Conservation (phyloP, 208 protist species). For the Acanthamoeba sp. region DNA sequence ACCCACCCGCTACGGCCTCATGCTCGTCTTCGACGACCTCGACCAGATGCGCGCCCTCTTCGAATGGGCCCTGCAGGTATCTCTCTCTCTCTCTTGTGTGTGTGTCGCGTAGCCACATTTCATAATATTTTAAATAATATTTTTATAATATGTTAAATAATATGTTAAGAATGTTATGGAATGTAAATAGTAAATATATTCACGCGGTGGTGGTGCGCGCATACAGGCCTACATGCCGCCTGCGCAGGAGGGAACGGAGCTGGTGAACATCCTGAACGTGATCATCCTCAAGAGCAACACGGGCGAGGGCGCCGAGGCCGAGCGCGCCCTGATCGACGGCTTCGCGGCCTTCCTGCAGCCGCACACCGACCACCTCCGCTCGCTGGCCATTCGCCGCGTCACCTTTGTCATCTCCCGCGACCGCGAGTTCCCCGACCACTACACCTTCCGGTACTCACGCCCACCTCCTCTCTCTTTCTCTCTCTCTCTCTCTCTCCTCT, state of each 20-base stretch:
- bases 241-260: not conserved
- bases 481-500: no score
- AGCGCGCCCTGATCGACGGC: not conserved
- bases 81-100: no score
- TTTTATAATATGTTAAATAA: no score
- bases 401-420: constrained; percentile 9
- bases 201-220: no score
- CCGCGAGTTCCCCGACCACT: constrained; percentile 49
- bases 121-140: no score
- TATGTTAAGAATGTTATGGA: no score
- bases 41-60: constrained; percentile 21
- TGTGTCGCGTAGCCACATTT: no score
- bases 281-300: not conserved
- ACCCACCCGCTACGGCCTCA: constrained; percentile 41
- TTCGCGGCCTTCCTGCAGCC: constrained; percentile 38
- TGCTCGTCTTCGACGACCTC: constrained; percentile 57
- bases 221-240: constrained; percentile 31
- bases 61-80: constrained; percentile 27
- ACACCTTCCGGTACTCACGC: constrained; percentile 17
- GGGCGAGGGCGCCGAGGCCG: not conserved
- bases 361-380: not conserved
- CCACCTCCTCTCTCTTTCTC: no score
- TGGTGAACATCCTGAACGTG: constrained; percentile 69
- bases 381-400: not conserved
- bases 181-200: no score